Conservation (phyloP, 371 early-diverging fungal genomes). For the Actinomucor elegans region DNA sequence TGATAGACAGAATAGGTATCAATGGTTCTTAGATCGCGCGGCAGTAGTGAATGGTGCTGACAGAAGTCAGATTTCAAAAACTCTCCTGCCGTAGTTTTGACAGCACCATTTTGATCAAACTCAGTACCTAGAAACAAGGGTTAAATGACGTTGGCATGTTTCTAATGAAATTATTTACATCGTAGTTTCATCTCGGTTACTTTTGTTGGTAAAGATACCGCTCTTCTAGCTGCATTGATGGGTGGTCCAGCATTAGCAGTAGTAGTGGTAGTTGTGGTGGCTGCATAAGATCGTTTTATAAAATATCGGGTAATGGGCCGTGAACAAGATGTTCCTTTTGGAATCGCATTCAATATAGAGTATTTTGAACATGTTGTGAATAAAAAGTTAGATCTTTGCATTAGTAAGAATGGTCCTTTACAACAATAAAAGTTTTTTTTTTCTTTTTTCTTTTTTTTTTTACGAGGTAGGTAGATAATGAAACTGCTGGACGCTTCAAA, state of each 20-base stretch:
- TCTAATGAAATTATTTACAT: conserved; percentile 14
- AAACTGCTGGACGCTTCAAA: no score
- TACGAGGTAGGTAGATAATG: no score
- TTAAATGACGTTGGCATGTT: no score
- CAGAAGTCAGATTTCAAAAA: conserved; percentile 78
- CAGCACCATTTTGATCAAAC: conserved; percentile 70
- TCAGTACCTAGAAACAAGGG: conserved; percentile 72
- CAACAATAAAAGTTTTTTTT: no score
- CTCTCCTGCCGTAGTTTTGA: conserved; percentile 74
- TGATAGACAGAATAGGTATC: conserved; percentile 78
- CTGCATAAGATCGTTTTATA: not conserved
- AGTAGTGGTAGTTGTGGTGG: conserved; percentile 1
- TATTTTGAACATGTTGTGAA: no score
- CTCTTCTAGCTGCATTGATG: not conserved
- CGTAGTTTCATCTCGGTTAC: conserved; percentile 31
- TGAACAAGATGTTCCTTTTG: no score
- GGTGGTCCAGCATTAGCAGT: not conserved
- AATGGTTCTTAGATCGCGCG: conserved; percentile 80
- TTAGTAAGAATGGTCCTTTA: no score
- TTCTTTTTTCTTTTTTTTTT: no score
- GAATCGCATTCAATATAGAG: no score
- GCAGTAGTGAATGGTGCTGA: conserved; percentile 71
- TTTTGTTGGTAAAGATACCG: conserved; percentile 22
- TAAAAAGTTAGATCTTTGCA: no score
- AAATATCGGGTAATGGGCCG: no score